These are phyloP conservation scores for Verticillium tricorpus DNA, from an alignment of 2,329 filamentous ascomycete species.

Conservation along the genomic window DNA sequence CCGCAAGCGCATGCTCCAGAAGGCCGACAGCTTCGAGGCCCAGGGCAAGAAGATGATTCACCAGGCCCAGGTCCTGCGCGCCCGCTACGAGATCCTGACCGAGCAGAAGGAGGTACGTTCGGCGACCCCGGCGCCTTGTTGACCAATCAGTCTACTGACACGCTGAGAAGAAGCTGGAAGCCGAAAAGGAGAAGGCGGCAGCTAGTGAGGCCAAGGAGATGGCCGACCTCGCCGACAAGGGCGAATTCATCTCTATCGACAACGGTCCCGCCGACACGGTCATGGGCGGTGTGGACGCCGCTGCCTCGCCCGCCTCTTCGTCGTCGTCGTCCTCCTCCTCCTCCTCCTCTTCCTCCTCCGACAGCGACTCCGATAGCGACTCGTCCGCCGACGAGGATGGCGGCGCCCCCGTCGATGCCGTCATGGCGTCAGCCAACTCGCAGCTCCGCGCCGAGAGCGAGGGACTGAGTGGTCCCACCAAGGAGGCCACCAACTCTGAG, in stretches of 20 bases:
- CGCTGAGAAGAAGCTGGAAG: conserved; percentile 17
- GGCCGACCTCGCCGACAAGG: conserved; percentile 5
- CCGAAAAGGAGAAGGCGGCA: conserved; percentile 17
- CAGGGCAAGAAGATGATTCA: conserved; percentile 34
- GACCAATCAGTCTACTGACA: background rate
- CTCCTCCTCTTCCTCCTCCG: conserved; percentile 1
- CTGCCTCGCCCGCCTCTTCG: background rate
- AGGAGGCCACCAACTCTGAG: background rate
- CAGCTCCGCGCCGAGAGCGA: conserved; percentile 13
- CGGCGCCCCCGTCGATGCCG: conserved; percentile 18
- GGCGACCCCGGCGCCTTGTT: background rate
- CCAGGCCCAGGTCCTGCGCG: conserved; percentile 31
- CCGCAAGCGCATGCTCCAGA: conserved; percentile 29
- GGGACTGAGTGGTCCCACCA: conserved; percentile 5
- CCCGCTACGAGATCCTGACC: conserved; percentile 20
- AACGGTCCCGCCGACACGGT: background rate
- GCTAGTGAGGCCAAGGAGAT: conserved; percentile 11
- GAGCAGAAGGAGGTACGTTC: conserved; percentile 18
- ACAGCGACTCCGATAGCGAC: background rate
- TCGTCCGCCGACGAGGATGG: conserved; percentile 15
- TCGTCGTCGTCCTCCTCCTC: conserved; percentile 1
- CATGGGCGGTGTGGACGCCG: background rate
- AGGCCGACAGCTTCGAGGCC: conserved; percentile 34
- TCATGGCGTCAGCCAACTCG: conserved; percentile 9
- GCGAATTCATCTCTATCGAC: conserved; percentile 12